Conservation (phyloP, 2,329 filamentous ascomycete genomes). For the Diatrype stigma region DNA sequence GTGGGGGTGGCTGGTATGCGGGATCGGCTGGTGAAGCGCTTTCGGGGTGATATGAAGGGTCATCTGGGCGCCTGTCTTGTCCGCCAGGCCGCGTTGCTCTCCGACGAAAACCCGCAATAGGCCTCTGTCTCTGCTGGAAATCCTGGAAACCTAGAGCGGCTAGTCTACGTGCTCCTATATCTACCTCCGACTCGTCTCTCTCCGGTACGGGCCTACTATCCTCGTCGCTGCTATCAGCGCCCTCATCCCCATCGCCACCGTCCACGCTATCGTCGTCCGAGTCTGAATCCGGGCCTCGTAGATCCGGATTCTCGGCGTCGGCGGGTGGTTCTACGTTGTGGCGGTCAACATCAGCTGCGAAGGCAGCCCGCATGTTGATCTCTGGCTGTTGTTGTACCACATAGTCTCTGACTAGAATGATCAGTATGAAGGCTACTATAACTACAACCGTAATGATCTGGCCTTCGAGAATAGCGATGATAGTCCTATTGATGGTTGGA, state of each 20-base stretch:
- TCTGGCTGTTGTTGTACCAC: slow-evolving; percentile 97
- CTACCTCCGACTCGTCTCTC: slow-evolving; percentile 10
- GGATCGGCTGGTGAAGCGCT: slow-evolving; percentile 2
- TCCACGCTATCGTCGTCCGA: slow-evolving; percentile 8
- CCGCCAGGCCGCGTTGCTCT: slow-evolving; percentile 19
- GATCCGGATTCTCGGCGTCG: slow-evolving; percentile 9
- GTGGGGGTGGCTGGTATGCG: neutral
- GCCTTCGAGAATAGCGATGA: slow-evolving; percentile 84
- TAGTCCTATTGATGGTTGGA: slow-evolving; percentile 67
- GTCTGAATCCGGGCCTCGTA: slow-evolving; percentile 5
- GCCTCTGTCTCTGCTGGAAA: slow-evolving; percentile 16
- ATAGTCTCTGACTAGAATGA: slow-evolving; percentile 95
- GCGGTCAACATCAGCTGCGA: slow-evolving; percentile 45
- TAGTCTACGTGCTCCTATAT: slow-evolving; percentile 7
- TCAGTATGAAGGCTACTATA: slow-evolving; percentile 90
- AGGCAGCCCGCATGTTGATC: slow-evolving; percentile 72
- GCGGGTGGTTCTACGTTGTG: slow-evolving; percentile 15
- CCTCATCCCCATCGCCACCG: slow-evolving; percentile 3
- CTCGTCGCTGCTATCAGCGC: slow-evolving; percentile 2
- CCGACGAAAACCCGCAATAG: slow-evolving; percentile 23
- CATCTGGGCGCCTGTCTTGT: slow-evolving; percentile 10
- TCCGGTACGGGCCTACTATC: slow-evolving; percentile 5
- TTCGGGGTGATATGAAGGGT: neutral
- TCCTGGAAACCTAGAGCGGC: slow-evolving; percentile 13
- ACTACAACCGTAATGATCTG: slow-evolving; percentile 90